Base-by-base conservation (phyloP, 2,329 filamentous ascomycete genomes). In the Ophioceras dolichostomum region DNA sequence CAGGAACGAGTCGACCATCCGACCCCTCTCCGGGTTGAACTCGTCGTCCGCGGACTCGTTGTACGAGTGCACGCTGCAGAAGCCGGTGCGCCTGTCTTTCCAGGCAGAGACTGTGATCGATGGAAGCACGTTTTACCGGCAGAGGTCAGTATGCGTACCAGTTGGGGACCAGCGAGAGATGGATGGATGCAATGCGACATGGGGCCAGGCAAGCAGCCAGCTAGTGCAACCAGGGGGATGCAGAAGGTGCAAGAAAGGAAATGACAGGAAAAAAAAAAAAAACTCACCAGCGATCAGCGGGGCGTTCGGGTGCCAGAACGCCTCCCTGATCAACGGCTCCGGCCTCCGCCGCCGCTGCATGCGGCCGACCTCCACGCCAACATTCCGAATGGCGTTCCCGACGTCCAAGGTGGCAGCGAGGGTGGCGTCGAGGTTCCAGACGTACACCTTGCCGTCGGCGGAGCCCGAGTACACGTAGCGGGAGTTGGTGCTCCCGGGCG, bases 391-490 rank as follows among this genome's bases (percentile, higher is more conserved):
- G n/a, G n/a, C n/a, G n/a, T 69, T 61, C 31, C 73, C 70, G 6
- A 95, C 88, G 53, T 96, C 78, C 32, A 98, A 79, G 30, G 72
- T 76, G 4, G 73, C 76, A 0, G 84, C 86, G 10, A 84, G 52
- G 0, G 87, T 95, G 22, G 85, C 88, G 53, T 98, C 46, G 59
- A 96, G 64, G 53, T 96, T 96, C 71, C 84, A 98, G 30, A 96
- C 73, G 48, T 87, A 89, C 1, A 95, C 83, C 41, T 82, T 83
- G 34, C 91, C 91, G 47, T 95, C 86, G 45, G 85, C 77, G 49
- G 84, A 93, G 17, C 91, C 91, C 16, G 81, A 83, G 60, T 95
- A 96, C 17, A 98, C 87, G 53, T 95, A 96, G 48, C 86, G 73
- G 8, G 83, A 87, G 54, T 95, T 83, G 2, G 86, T 89, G 52